Evolutionary conservation across 179 eudicot genomes (phyloP), one percentile per base, ranked within the genome.

Genomic region (Beta macrorhiza): DNA sequence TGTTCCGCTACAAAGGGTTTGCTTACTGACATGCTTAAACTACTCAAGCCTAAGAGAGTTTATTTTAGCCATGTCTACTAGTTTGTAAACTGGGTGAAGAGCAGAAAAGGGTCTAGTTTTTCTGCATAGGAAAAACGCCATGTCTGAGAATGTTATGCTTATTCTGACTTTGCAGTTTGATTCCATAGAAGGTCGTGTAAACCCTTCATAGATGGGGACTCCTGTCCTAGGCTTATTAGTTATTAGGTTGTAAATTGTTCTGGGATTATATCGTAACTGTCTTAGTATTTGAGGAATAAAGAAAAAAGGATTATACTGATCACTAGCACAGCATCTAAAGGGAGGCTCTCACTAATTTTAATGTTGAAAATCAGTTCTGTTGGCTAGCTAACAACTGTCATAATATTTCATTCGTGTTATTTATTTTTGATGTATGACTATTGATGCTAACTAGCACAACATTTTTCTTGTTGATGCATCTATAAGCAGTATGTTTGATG

Each of bases 401-500:
- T 7, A 55, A 3, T 29, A 49, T 32, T 74, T 2, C n/a, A 52
- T 74, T 53, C 32, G 7, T 25, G 44, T 74, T 72, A 16, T n/a
- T 56, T 56, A 16, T 29, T 56, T 53, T 22, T 73, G 9, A 53
- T 20, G 19, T 22, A 74, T 37, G 1, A 56, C 64, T 74, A 25
- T 25, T 74, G 47, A 25, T 73, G 77, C 45, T 29, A 55, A 55
- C 22, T 5, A 73, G 63, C 22, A 16, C 12, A 22, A 25, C 15
- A 29, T 19, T 56, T 74, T 73, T 74, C 45, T 7, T 29, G 56
- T 74, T 74, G 77, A 74, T 74, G 77, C 47, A 74, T 52, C 58
- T 25, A 57, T 70, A 37, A 74, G 16, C 52, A 65, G 57, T 22
- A 56, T 68, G 73, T 83, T 55, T 78, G 47, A 64, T 64, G 76